A percentile compares a stretch with the other conserved stretches of the same genome.
Evolutionary conservation across 495 filamentous ascomycete species (phyloP).

Genomic region (Penicillium soppii): DNA sequence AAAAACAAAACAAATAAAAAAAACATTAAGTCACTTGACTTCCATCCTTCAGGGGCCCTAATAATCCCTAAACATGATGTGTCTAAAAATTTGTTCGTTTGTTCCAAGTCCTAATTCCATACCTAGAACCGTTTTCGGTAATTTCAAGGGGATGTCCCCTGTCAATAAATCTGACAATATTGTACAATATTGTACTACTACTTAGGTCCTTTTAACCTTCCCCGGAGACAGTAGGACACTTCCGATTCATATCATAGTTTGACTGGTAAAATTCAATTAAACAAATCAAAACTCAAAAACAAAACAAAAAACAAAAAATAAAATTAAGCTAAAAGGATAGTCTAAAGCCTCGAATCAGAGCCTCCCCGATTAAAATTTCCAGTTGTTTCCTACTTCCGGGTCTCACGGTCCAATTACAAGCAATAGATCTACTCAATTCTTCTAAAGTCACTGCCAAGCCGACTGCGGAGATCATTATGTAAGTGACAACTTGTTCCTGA

Average conservation of each 20-base stretch:
- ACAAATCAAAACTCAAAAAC: neutral
- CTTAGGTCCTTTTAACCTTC: neutral
- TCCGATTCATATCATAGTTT: no score
- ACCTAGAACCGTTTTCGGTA: no score
- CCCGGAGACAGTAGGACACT: neutral
- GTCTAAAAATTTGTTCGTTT: constrained; percentile 8
- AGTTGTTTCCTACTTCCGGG: neutral
- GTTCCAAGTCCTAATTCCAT: no score
- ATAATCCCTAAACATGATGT: neutral
- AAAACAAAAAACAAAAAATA: neutral
- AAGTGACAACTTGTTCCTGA: constrained; percentile 14
- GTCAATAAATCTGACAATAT: no score
- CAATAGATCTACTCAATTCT: constrained; percentile 19
- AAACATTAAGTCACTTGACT: constrained; percentile 3
- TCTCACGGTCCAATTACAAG: neutral
- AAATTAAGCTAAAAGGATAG: neutral
- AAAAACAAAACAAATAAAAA: no score
- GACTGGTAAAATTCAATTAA: no score
- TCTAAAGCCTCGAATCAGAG: constrained; percentile 3
- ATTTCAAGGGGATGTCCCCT: no score
- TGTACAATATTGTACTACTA: no score
- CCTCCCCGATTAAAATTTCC: neutral
- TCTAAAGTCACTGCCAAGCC: no score
- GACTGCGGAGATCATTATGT: constrained; percentile 24
- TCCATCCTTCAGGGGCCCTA: constrained; percentile 12